Percentiles rank a stretch among this genome's conserved stretches.
phyloP scores from a whole-genome alignment of 2,329 filamentous ascomycete species.

The Talaromyces verruculosus region DNA sequence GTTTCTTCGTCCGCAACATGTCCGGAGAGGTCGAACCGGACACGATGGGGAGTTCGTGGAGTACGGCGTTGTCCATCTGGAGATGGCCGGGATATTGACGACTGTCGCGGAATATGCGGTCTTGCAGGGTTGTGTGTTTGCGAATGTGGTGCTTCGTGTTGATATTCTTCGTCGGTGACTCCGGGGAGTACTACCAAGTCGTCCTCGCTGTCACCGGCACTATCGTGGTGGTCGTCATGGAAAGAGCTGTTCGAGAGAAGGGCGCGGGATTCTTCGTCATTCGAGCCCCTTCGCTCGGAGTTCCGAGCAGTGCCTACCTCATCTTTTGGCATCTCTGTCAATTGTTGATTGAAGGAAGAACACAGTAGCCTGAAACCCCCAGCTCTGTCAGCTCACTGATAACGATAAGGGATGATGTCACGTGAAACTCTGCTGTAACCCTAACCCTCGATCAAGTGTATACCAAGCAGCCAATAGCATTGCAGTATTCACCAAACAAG shows the following conservation, averaged over 20 bases:
- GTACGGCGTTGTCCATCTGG: constrained; percentile 47
- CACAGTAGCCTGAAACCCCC: constrained; percentile 28
- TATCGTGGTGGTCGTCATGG: constrained; percentile 20
- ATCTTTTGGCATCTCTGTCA: constrained; percentile 45
- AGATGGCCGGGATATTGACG: constrained; percentile 43
- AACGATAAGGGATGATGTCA: constrained; percentile 26
- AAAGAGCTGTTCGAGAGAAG: constrained; percentile 33
- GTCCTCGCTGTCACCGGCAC: constrained; percentile 27
- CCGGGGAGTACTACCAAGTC: constrained; percentile 30
- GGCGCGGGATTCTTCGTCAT: constrained; percentile 35
- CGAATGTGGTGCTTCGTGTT: constrained; percentile 17
- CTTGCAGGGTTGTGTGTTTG: constrained; percentile 22
- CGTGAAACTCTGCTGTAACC: constrained; percentile 31
- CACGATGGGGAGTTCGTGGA: constrained; percentile 65
- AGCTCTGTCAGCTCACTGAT: constrained; percentile 24
- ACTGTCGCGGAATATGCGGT: constrained; percentile 36
- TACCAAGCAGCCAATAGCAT: neutral
- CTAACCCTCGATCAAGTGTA: neutral
- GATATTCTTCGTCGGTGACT: constrained; percentile 25
- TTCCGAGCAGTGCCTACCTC: constrained; percentile 37
- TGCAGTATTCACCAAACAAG: neutral
- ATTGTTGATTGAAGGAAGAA: constrained; percentile 24
- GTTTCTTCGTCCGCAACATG: constrained; percentile 31
- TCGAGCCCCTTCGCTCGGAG: constrained; percentile 32
- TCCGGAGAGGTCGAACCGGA: constrained; percentile 61